These are phyloP conservation scores for Penicillium subrubescens DNA, from an alignment of 495 filamentous ascomycete genomes.

Conservation along the genomic window DNA sequence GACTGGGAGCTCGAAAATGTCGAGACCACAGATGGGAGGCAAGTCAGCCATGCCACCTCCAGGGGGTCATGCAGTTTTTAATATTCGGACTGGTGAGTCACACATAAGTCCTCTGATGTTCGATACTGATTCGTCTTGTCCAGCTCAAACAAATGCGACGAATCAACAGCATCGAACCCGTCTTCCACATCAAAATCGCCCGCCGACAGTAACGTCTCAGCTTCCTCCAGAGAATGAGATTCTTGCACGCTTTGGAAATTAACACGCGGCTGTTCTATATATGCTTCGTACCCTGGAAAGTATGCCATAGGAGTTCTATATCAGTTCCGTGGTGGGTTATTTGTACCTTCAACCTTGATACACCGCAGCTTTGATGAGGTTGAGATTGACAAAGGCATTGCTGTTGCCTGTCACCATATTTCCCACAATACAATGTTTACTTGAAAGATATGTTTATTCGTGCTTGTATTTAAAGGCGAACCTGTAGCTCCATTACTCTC, in stretches of 20 bases:
- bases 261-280: background rate
- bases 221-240: conserved; percentile 26
- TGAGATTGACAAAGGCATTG: background rate
- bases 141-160: conserved; percentile 4
- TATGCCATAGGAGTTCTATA: background rate
- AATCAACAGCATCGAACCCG: conserved; percentile 33
- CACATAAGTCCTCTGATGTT: background rate
- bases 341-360: background rate
- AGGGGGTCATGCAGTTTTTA: conserved; percentile 20
- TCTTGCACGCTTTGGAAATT: conserved; percentile 25
- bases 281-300: background rate
- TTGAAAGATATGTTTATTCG: too few species aligned
- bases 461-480: too few species aligned
- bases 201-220: conserved; percentile 14
- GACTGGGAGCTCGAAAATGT: conserved; percentile 46
- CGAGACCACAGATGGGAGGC: conserved; percentile 19
- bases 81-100: conserved; percentile 26
- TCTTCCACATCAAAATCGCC: conserved; percentile 19
- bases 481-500: too few species aligned
- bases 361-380: background rate
- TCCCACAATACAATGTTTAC: background rate
- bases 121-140: background rate
- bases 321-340: background rate
- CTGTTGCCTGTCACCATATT: background rate
- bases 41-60: conserved; percentile 32